Evolutionary conservation across 2,329 filamentous ascomycete genomes (phyloP).

Genomic region (Beauveria sp.): DNA sequence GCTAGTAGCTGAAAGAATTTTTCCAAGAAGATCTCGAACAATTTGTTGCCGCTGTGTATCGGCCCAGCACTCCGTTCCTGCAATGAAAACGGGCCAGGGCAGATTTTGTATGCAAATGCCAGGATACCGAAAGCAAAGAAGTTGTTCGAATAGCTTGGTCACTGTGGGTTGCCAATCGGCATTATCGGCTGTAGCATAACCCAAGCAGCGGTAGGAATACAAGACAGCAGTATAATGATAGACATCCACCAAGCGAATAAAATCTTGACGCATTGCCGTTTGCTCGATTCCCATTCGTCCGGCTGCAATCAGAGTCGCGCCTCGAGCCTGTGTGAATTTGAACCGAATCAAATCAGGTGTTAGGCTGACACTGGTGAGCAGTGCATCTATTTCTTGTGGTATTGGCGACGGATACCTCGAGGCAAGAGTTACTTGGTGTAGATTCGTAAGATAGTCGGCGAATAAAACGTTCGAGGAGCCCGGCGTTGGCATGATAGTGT

Average conservation of each 20-base stretch:
- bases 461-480: constrained; percentile 19
- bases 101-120: constrained; percentile 22
- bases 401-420: constrained; percentile 11
- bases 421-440: constrained; percentile 16
- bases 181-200: constrained; percentile 12
- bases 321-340: constrained; percentile 22
- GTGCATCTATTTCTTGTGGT: not conserved
- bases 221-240: constrained; percentile 23
- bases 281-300: constrained; percentile 17
- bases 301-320: constrained; percentile 21
- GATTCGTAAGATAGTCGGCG: constrained; percentile 18
- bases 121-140: constrained; percentile 18
- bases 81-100: constrained; percentile 24
- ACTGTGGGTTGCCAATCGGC: constrained; percentile 14
- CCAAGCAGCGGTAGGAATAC: constrained; percentile 22
- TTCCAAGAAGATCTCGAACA: constrained; percentile 14
- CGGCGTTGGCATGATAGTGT: constrained; percentile 16
- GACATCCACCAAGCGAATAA: constrained; percentile 22
- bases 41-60: constrained; percentile 15
- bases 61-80: constrained; percentile 20
- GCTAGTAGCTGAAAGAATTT: constrained; percentile 17
- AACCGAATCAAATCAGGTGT: not conserved
- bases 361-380: constrained; percentile 4
- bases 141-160: constrained; percentile 18
- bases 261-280: constrained; percentile 17